These are phyloP conservation scores for Tritrichomonas musculus DNA, from an alignment of 208 protist species.

Conservation along the genomic window DNA sequence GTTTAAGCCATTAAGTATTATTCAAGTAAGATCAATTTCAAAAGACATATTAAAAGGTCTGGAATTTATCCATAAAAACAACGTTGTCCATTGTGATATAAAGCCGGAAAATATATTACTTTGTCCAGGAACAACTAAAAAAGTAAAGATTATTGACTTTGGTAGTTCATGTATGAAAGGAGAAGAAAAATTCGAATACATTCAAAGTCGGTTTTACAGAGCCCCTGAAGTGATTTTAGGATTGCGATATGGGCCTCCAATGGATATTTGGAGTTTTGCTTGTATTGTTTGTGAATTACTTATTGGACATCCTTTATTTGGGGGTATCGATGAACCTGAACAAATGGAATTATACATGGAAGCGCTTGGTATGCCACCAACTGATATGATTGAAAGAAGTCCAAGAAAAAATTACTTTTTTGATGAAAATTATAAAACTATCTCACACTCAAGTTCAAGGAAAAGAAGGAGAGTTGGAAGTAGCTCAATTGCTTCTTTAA, in stretches of 20 bases:
- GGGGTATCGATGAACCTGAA: conserved; percentile 46
- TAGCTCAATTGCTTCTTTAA: background rate
- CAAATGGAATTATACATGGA: conserved; percentile 40
- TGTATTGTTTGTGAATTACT: conserved; percentile 55
- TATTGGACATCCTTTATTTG: conserved; percentile 54
- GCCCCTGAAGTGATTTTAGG: conserved; percentile 63
- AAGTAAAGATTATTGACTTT: conserved; percentile 88
- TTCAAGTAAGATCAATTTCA: background rate
- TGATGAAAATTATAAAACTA: background rate
- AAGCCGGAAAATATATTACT: conserved; percentile 12
- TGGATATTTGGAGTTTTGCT: conserved; percentile 61
- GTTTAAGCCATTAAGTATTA: background rate
- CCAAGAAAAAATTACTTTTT: conserved; percentile 21
- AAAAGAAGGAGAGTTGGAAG: background rate
- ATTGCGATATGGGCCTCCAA: conserved; percentile 46
- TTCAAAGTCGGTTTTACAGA: conserved; percentile 71
- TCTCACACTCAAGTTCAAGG: background rate
- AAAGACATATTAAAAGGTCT: background rate
- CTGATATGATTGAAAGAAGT: background rate
- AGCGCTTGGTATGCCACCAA: conserved; percentile 42
- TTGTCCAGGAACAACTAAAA: background rate
- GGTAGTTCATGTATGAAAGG: conserved; percentile 76
- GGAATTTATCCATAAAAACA: conserved; percentile 34
- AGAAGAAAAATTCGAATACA: conserved; percentile 75
- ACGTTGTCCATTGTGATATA: conserved; percentile 1